Conservation (phyloP, 192 early-diverging fungal species). For the Coemansia sp. region DNA sequence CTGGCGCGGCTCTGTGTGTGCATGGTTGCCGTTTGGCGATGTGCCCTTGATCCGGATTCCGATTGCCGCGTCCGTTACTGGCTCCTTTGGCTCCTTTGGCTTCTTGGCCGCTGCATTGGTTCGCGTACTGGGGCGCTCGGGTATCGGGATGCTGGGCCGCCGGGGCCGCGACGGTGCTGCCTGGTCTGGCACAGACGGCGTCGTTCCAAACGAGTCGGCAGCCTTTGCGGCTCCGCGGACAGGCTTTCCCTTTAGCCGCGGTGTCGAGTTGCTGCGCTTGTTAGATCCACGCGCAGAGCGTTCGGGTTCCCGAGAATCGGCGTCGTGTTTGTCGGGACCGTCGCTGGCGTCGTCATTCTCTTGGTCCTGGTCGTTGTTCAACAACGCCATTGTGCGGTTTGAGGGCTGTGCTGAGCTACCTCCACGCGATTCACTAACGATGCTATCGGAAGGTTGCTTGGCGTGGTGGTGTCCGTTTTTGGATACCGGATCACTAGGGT, state of each 20-base stretch:
- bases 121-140: conserved; percentile 4
- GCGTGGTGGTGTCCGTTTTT: not conserved
- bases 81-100: not conserved
- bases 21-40: not conserved
- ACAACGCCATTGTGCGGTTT: conserved; percentile 12
- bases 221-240: conserved; percentile 31
- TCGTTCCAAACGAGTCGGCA: not conserved
- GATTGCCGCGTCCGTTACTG: conserved; percentile 6
- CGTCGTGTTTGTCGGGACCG: not conserved
- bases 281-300: not conserved
- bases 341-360: conserved; percentile 33
- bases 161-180: conserved; percentile 6
- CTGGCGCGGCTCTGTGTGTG: conserved; percentile 2
- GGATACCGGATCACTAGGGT: not conserved
- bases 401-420: not conserved
- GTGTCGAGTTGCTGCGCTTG: not conserved
- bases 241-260: conserved; percentile 17
- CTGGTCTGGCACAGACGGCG: conserved; percentile 14
- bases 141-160: conserved; percentile 11
- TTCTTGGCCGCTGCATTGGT: not conserved
- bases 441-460: not conserved
- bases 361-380: conserved; percentile 22
- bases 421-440: not conserved
- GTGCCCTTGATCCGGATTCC: conserved; percentile 42
- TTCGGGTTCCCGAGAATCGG: not conserved